Conservation (phyloP, 2,329 filamentous ascomycete genomes). For the Penicillium sp. region DNA sequence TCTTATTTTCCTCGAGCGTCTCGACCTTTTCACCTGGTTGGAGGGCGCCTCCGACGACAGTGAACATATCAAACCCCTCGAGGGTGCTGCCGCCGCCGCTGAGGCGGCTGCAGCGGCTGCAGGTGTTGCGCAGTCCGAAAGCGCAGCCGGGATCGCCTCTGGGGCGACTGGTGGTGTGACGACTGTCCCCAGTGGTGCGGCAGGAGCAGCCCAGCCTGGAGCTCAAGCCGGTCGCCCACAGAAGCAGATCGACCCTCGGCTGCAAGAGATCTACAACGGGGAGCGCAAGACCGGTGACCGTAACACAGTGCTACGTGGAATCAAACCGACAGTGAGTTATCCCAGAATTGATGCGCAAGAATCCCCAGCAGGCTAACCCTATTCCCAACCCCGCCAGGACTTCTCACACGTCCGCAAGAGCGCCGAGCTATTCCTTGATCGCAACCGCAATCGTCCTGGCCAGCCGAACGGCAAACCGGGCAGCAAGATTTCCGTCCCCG, state of each 20-base stretch:
- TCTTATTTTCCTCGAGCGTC: conserved; percentile 82
- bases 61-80: conserved; percentile 86
- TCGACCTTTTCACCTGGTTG: conserved; percentile 91
- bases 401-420: conserved; percentile 91
- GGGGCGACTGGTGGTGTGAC: conserved; percentile 49
- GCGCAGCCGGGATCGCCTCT: conserved; percentile 51
- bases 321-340: conserved; percentile 73
- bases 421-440: conserved; percentile 70
- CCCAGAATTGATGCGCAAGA: background rate
- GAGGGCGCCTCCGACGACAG: conserved; percentile 86
- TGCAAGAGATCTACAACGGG: conserved; percentile 85
- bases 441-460: conserved; percentile 44
- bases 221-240: conserved; percentile 49
- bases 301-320: conserved; percentile 80
- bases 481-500: conserved; percentile 34
- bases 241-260: conserved; percentile 73
- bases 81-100: conserved; percentile 55
- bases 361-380: conserved; percentile 9
- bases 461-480: conserved; percentile 37
- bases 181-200: conserved; percentile 43
- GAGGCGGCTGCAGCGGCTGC: conserved; percentile 44
- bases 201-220: conserved; percentile 36
- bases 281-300: conserved; percentile 91
- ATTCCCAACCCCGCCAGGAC: conserved; percentile 60
- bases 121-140: conserved; percentile 43